phyloP scores from a whole-genome alignment of 108 stramenopile genomes.

The Nitzschia inconspicua region DNA sequence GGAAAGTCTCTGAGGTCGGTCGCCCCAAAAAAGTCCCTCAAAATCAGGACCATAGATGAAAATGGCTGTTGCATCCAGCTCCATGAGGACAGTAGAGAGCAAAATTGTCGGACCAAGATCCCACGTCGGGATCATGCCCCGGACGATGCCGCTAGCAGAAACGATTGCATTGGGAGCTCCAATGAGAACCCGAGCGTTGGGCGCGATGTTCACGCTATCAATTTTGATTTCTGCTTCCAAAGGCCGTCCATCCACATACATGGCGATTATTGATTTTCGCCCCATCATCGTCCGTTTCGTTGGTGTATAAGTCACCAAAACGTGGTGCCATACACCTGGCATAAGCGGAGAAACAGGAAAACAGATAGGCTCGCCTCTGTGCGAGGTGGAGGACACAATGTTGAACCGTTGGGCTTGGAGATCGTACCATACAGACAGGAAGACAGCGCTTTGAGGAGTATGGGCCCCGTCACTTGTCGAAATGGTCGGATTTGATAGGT shows the following conservation, averaged over 20 bases:
- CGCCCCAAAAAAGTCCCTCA: constrained; percentile 84
- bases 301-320: constrained; percentile 77
- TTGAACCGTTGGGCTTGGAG: constrained; percentile 61
- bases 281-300: constrained; percentile 78
- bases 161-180: constrained; percentile 78
- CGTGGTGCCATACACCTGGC: constrained; percentile 82
- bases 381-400: constrained; percentile 63
- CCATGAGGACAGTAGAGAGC: constrained; percentile 61
- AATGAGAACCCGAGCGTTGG: constrained; percentile 66
- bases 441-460: constrained; percentile 42
- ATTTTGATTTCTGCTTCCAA: constrained; percentile 78
- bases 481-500: constrained; percentile 61
- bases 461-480: constrained; percentile 38
- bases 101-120: constrained; percentile 75
- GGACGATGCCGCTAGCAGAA: constrained; percentile 67
- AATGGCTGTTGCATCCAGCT: constrained; percentile 80
- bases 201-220: constrained; percentile 74
- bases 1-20: constrained; percentile 81
- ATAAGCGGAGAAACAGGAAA: constrained; percentile 80
- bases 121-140: constrained; percentile 73
- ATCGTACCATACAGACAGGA: constrained; percentile 81
- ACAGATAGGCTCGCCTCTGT: constrained; percentile 53
- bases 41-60: constrained; percentile 80
- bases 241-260: constrained; percentile 79
- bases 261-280: constrained; percentile 58